Evolutionary conservation across 2,329 filamentous ascomycete species (phyloP).

Genomic region (Fusarium temperatum): DNA sequence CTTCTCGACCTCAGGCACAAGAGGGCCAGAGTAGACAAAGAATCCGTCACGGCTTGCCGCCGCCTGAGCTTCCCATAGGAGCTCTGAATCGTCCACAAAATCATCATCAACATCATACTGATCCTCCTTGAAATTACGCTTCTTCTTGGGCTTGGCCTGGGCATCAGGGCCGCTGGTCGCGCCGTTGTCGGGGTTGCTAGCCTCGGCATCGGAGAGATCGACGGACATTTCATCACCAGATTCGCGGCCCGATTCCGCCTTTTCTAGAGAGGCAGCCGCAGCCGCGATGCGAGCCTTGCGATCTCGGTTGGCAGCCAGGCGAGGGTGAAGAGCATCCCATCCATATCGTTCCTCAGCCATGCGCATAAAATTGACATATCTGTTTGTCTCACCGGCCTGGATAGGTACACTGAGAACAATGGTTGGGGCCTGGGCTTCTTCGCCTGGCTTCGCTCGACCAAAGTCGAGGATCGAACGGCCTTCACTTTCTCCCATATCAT

Average conservation of each 20-base stretch:
- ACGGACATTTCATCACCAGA: constrained; percentile 86
- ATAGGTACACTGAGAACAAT: constrained; percentile 88
- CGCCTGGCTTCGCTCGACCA: constrained; percentile 66
- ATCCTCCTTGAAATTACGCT: constrained; percentile 81
- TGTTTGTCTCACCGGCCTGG: constrained; percentile 78
- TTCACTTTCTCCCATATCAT: constrained; percentile 55
- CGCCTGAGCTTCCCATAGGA: constrained; percentile 95
- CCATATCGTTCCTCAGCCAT: constrained; percentile 94
- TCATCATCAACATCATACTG: constrained; percentile 86
- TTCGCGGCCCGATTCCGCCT: constrained; percentile 73
- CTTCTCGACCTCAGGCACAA: constrained; percentile 89
- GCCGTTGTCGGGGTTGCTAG: constrained; percentile 88
- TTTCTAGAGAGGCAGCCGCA: constrained; percentile 85
- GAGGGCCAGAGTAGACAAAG: constrained; percentile 94
- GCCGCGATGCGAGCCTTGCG: constrained; percentile 88
- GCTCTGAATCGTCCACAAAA: constrained; percentile 91
- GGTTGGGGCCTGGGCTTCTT: constrained; percentile 71
- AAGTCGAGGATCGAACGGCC: constrained; percentile 70
- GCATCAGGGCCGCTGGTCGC: constrained; percentile 68
- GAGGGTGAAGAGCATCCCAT: constrained; percentile 91
- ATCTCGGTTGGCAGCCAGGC: constrained; percentile 87
- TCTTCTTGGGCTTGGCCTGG: constrained; percentile 76
- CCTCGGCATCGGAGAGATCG: constrained; percentile 77
- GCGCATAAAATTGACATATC: constrained; percentile 94
- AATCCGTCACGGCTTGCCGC: constrained; percentile 95